Evolutionary conservation across 768 basidiomycete species (phyloP), one percentile per base, ranked within the genome.

Genomic region (Suillus luteus): DNA sequence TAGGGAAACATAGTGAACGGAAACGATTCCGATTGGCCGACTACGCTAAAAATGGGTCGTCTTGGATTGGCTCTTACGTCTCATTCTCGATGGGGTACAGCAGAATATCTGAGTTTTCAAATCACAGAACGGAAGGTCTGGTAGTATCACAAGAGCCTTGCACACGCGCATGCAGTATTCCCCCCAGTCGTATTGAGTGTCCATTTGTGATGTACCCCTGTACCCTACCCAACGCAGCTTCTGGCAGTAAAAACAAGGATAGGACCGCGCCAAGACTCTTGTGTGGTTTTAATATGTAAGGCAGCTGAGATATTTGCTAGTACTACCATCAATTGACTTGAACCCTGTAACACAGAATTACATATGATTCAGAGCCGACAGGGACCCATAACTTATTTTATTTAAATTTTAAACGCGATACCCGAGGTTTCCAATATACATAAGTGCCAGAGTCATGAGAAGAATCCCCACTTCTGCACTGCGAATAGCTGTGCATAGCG

Each of bases 371-470:
- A 35, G 33, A 27, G 49, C 49, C 15, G 49, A 17, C 49, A 49
- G 48, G 24, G 49, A 31, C 27, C 24, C 24, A 49, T 49, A 8
- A 22, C 40, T 15, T 17, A 15, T 27, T 51, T 55, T 22, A 1
- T 19, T 24, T 5, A 14, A 57, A 22, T 37, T 38, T 31, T 35
- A 37, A 57, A 24, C 22, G 6, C 4, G 15, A 3, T 11, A 57
- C 12, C 15, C 24, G 10, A 27, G 15, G 24, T 41, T 58, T 57
- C 22, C 33, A 22, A 6, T 11, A 41, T 31, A 41, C 24, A 58
- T 58, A 58, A 58, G 14, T 41, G 38, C 38, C 10, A n/a, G 57
- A 58, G 40, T 19, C 40, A 58, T 58, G 24, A 37, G 37, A 40
- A 17, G 17, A 58, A 27, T 41, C 27, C 33, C 37, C 9, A 57